Conservation (phyloP, 2,329 filamentous ascomycete genomes). For the Metarhizium anisopliae region DNA sequence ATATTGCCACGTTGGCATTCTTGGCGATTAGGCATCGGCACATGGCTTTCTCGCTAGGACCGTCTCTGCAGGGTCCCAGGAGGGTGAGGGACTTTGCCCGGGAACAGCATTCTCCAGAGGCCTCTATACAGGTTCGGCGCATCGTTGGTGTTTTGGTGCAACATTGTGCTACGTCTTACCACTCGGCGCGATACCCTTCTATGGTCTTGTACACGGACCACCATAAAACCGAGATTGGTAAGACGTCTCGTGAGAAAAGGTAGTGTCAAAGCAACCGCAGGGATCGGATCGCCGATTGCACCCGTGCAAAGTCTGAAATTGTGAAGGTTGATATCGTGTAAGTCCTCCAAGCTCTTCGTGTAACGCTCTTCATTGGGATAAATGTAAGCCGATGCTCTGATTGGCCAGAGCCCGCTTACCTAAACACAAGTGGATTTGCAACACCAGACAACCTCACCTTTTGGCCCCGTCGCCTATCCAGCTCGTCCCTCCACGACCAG, state of each 20-base stretch:
- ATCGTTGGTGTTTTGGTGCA: not conserved
- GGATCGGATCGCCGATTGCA: not conserved
- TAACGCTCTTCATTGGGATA: not conserved
- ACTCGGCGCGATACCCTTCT: not conserved
- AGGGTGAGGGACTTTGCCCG: not conserved
- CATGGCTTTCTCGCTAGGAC: not conserved
- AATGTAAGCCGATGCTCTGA: slow-evolving; percentile 4
- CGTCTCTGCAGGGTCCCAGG: not conserved
- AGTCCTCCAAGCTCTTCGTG: not conserved
- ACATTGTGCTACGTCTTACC: not conserved
- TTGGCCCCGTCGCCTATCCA: not conserved
- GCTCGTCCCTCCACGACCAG: slow-evolving; percentile 14
- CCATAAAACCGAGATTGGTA: not conserved
- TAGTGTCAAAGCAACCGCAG: not conserved
- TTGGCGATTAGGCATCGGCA: not conserved
- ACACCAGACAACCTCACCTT: slow-evolving; percentile 19
- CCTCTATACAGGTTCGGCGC: not conserved
- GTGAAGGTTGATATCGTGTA: not conserved
- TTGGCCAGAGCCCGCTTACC: slow-evolving; percentile 19
- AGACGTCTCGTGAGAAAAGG: not conserved
- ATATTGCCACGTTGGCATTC: not conserved
- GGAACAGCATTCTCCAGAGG: not conserved
- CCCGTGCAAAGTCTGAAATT: not conserved
- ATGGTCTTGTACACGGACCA: not conserved
- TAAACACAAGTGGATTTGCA: slow-evolving; percentile 11